Evolutionary conservation across 176 grass and related monocot genomes (phyloP).

Genomic region (Phoenix roebelenii): DNA sequence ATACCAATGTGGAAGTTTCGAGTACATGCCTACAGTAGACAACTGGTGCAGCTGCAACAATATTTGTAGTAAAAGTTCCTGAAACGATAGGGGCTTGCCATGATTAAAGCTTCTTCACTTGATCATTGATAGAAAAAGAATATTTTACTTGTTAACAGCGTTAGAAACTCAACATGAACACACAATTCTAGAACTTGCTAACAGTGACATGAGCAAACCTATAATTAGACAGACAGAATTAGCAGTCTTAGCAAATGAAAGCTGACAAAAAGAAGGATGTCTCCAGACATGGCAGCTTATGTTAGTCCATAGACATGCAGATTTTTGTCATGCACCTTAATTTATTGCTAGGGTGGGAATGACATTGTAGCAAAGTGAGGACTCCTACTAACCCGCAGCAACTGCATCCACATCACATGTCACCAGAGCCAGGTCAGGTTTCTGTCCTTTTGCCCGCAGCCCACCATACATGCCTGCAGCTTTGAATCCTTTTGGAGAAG

Average conservation of each 20-base stretch:
- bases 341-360: no score
- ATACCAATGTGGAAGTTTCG: slow-evolving; percentile 48
- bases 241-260: no score
- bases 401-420: slow-evolving; percentile 76
- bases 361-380: neutral
- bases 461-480: slow-evolving; percentile 78
- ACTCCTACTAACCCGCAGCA: slow-evolving; percentile 36
- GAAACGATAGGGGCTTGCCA: slow-evolving; percentile 8
- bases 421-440: slow-evolving; percentile 84
- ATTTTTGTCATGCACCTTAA: neutral
- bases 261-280: no score
- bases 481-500: slow-evolving; percentile 76
- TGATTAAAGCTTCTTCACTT: neutral
- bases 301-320: neutral
- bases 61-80: slow-evolving; percentile 89
- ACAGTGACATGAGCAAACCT: no score
- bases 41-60: slow-evolving; percentile 91
- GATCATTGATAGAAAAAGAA: no score
- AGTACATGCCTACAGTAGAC: slow-evolving; percentile 69
- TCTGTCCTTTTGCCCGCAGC: slow-evolving; percentile 70
- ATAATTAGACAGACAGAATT: no score
- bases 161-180: no score
- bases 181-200: no score
- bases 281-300: neutral
- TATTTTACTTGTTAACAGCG: no score